These are phyloP conservation scores for Tetratostichococcus sp. DNA, from an alignment of 139 green algal species.

Conservation along the genomic window DNA sequence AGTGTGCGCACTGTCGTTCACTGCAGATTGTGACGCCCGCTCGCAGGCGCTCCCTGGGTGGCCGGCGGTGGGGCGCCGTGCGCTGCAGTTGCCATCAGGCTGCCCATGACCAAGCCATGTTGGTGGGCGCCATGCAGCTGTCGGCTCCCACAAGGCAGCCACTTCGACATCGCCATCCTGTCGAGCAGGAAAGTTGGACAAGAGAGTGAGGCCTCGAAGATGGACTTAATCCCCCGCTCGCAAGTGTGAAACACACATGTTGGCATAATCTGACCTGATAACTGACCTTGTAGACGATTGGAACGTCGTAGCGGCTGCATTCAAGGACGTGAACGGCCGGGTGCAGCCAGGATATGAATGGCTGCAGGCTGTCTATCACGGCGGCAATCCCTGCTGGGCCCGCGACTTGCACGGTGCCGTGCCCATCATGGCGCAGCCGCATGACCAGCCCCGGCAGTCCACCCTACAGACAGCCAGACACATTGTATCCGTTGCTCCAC, in stretches of 20 bases:
- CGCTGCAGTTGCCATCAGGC: slow-evolving; percentile 7
- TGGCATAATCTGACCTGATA: too few species aligned
- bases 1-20: too few species aligned
- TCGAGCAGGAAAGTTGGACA: slow-evolving; percentile 10
- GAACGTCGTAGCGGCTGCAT: slow-evolving; percentile 6
- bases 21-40: too few species aligned
- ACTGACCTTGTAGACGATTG: slow-evolving; percentile 12
- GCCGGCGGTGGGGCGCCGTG: too few species aligned
- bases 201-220: too few species aligned
- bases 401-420: slow-evolving; percentile 46
- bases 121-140: slow-evolving; percentile 23
- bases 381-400: slow-evolving; percentile 39
- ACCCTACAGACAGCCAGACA: slow-evolving; percentile 14
- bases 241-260: too few species aligned
- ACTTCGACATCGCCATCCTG: slow-evolving; percentile 52
- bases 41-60: too few species aligned
- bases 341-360: slow-evolving; percentile 56
- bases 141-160: slow-evolving; percentile 20
- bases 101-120: slow-evolving; percentile 12
- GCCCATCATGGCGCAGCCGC: slow-evolving; percentile 60
- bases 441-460: slow-evolving; percentile 63
- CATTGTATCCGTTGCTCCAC: background rate
- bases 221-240: too few species aligned
- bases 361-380: slow-evolving; percentile 28
- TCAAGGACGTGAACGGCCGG: slow-evolving; percentile 42